Conservation (phyloP, 257 asterid genomes). For the Jacaranda copaia region DNA sequence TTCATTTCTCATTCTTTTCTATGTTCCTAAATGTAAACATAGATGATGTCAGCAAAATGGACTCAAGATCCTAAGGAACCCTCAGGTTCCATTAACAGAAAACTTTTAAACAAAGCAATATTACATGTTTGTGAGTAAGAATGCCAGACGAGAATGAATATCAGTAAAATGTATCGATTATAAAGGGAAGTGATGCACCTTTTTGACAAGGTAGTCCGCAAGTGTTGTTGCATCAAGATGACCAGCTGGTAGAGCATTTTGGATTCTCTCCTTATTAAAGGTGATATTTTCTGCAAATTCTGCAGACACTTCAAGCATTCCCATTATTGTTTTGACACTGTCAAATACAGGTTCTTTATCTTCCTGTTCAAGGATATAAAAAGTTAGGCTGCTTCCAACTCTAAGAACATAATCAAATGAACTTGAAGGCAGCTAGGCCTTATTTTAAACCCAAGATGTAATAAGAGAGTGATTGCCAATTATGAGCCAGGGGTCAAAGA, state of each 20-base stretch:
- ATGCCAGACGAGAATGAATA: background rate
- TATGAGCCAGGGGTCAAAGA: background rate
- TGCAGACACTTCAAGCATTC: constrained; percentile 98
- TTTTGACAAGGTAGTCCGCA: constrained; percentile 96
- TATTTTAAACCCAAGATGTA: background rate
- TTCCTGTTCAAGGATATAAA: constrained; percentile 60
- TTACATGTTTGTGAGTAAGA: background rate
- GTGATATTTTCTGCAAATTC: constrained; percentile 90
- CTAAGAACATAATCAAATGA: constrained; percentile 8
- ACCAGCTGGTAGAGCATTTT: constrained; percentile 88
- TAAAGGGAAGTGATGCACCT: constrained; percentile 52
- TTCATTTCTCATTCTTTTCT: background rate
- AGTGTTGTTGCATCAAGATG: constrained; percentile 98
- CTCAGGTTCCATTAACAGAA: constrained; percentile 9
- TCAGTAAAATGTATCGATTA: background rate
- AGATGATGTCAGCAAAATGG: constrained; percentile 22
- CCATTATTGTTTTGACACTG: constrained; percentile 84
- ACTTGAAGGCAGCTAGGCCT: background rate
- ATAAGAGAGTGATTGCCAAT: constrained; percentile 13
- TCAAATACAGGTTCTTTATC: constrained; percentile 98
- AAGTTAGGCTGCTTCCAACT: constrained; percentile 6
- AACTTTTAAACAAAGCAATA: background rate
- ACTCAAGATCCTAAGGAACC: background rate
- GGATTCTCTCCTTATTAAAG: constrained; percentile 72
- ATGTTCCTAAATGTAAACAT: background rate